Evolutionary conservation across 2,329 filamentous ascomycete species (phyloP), one percentile per base, ranked within the genome.

Genomic region (Lomentospora prolificans): DNA sequence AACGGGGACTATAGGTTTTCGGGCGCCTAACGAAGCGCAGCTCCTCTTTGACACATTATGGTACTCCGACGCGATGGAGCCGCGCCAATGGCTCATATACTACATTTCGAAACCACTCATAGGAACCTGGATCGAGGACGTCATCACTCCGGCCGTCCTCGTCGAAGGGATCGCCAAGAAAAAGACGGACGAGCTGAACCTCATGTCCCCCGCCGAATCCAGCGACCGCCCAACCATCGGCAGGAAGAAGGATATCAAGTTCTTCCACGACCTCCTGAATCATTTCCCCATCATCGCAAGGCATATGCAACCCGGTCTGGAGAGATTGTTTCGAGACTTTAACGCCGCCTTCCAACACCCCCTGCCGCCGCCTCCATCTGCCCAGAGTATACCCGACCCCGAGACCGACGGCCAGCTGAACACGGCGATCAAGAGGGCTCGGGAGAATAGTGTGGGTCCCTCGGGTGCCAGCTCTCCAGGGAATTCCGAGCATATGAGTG

Each of bases 241-340:
- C 4, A 79, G 80, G 59, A 96, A 96, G 72, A 96, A 95, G 70
- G 89, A 95, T 58, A 87, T 99, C 67, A 90, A 85, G 70, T 89
- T 82, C 31, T 99, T 99, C 66, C 85, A 87, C 58, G 94, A 97
- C 61, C 78, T 99, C 12, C 77, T 99, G 44, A 88, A 89, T 61
- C 84, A 90, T 63, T 99, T 97, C 61, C 94, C 94, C 1, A 88
- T 95, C 81, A 97, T 99, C 63, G 90, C 91, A 24, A 82, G 89
- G 58, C 94, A 99, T 69, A 96, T 99, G 90, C 90, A 96, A 63
- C 82, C 86, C 2, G 94, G 94, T 0, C 72, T 99, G 31, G 92
- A 99, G 65, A 86, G 85, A 64, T 73, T 97, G 25, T 96, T 97
- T 65, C 84, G 86, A 58, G 91, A 97, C 63, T 97, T 99, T 67